Conservation (phyloP, 345 rosid species). For the Eucalyptus sp. region DNA sequence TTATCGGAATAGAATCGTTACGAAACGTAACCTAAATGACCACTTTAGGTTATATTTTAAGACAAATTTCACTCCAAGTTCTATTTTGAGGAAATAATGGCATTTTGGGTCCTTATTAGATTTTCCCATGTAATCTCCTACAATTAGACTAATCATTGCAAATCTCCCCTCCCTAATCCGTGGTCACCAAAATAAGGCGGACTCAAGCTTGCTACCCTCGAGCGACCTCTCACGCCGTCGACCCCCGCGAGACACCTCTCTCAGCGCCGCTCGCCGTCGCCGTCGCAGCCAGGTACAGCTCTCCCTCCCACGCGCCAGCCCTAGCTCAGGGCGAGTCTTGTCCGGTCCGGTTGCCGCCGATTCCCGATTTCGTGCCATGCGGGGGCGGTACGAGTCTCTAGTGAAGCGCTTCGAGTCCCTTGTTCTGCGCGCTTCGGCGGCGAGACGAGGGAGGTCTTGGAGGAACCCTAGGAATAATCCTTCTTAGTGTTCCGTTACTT, state of each 20-base stretch:
- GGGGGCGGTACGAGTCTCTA: constrained; percentile 25
- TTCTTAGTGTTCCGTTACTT: neutral
- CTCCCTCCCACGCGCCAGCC: neutral
- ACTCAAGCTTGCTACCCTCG: neutral
- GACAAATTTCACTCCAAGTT: too few species aligned
- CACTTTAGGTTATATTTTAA: too few species aligned
- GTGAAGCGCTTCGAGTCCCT: neutral
- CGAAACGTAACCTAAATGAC: too few species aligned
- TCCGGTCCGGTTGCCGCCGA: neutral
- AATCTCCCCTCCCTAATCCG: neutral
- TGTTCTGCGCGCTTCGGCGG: neutral
- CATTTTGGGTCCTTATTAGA: too few species aligned
- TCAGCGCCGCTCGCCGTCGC: neutral
- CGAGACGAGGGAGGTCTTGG: neutral
- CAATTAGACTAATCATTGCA: neutral
- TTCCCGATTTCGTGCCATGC: neutral
- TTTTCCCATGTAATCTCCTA: neutral
- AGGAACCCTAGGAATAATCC: neutral
- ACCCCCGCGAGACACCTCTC: neutral
- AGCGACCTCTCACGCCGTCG: neutral
- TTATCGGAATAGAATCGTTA: too few species aligned
- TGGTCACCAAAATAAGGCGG: neutral
- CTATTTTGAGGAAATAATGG: too few species aligned
- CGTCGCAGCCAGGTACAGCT: neutral
- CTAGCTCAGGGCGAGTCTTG: neutral